A percentile compares a stretch with the other conserved stretches of the same genome.
Conservation (phyloP, 257 asterid species). For the Ligustrum vulgare region DNA sequence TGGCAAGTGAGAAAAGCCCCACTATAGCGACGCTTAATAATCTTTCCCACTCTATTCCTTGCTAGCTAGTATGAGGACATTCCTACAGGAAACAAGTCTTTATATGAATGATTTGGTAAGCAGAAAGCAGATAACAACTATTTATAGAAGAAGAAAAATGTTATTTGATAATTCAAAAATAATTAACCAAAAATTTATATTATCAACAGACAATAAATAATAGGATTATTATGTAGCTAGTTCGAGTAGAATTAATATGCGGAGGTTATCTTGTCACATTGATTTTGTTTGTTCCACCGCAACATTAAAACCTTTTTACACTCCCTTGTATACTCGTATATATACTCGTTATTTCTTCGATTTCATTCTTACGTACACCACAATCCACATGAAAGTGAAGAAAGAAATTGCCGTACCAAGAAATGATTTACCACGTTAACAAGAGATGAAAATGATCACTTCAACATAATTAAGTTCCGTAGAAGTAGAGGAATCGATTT, state of each 20-base stretch:
- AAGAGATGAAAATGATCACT: slow-evolving; percentile 6
- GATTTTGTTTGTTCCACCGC: background rate
- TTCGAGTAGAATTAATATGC: background rate
- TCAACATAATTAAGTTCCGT: slow-evolving; percentile 57
- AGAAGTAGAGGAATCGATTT: slow-evolving; percentile 74
- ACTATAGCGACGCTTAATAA: slow-evolving; percentile 2
- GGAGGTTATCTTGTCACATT: background rate
- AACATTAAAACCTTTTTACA: no score
- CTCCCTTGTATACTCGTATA: background rate
- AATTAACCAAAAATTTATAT: background rate
- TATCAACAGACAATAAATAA: background rate
- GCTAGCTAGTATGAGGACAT: background rate
- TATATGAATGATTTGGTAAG: background rate
- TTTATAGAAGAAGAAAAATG: slow-evolving; percentile 17
- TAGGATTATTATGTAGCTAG: background rate
- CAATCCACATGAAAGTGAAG: background rate
- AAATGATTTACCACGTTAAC: slow-evolving; percentile 21
- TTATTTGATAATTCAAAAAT: no score
- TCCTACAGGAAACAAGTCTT: background rate
- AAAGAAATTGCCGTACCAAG: slow-evolving; percentile 20
- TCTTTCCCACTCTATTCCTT: background rate
- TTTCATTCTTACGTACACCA: background rate
- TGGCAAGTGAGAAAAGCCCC: slow-evolving; percentile 32
- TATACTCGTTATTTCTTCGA: no score
- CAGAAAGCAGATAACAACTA: background rate